A percentile compares a stretch with the other conserved stretches of the same genome.
phyloP scores from a whole-genome alignment of 1,139 yeast species.

The Candida sojae region DNA sequence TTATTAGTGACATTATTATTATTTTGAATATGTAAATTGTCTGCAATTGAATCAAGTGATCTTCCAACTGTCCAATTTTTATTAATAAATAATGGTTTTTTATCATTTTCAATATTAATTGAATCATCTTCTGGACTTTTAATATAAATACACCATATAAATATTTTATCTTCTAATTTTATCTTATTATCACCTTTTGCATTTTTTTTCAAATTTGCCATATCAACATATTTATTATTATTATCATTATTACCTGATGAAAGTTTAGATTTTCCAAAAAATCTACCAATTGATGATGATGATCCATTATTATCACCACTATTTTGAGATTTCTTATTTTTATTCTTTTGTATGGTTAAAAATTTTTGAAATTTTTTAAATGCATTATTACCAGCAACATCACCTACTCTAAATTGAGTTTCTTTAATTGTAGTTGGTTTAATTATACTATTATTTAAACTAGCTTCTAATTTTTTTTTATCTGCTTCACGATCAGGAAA shows the following conservation, averaged over 20 bases:
- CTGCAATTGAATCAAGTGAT: conserved; percentile 69
- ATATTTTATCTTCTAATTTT: conserved; percentile 55
- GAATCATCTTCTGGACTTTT: conserved; percentile 25
- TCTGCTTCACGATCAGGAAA: conserved; percentile 58
- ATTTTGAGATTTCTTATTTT: conserved; percentile 12
- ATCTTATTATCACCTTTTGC: conserved; percentile 75
- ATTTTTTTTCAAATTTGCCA: conserved; percentile 40
- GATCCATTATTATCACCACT: conserved; percentile 4
- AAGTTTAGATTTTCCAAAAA: conserved; percentile 16
- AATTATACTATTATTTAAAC: conserved; percentile 22
- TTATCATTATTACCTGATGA: not conserved
- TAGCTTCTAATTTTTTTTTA: conserved; percentile 41
- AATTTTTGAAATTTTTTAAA: conserved; percentile 49
- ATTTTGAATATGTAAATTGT: conserved; percentile 54
- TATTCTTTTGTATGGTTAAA: conserved; percentile 33
- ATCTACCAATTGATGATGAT: conserved; percentile 15
- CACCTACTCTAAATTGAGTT: conserved; percentile 30
- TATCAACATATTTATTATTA: conserved; percentile 23
- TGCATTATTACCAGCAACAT: conserved; percentile 37
- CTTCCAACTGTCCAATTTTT: conserved; percentile 77
- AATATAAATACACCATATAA: conserved; percentile 58
- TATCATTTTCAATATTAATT: conserved; percentile 30
- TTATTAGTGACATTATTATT: conserved; percentile 53
- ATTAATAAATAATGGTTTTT: conserved; percentile 52
- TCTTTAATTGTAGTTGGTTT: conserved; percentile 28